A percentile compares a stretch with the other conserved stretches of the same genome.
Evolutionary conservation across 1,139 yeast genomes (phyloP).

Genomic region (Trichomonascaceae sp.): DNA sequence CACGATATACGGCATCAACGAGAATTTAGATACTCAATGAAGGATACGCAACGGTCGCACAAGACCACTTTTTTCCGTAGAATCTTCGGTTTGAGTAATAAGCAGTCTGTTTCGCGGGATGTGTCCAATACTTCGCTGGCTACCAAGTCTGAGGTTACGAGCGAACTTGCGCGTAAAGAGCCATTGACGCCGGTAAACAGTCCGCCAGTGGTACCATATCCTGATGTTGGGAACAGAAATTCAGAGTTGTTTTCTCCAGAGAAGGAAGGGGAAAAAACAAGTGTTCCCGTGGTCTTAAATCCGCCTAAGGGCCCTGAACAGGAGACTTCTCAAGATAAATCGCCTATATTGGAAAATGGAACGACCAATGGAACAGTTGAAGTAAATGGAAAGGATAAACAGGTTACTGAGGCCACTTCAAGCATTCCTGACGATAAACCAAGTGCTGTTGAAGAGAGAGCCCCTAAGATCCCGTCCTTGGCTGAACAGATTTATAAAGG

Average conservation of each 20-base stretch:
- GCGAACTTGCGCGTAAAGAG: not conserved
- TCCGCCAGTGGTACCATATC: not conserved
- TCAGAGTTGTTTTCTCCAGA: not conserved
- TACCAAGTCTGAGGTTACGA: not conserved
- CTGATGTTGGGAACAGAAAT: not conserved
- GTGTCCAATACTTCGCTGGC: not conserved
- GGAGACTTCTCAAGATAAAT: not conserved
- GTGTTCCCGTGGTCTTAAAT: not conserved
- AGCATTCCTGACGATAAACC: not conserved
- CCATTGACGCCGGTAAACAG: not conserved
- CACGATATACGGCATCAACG: not conserved
- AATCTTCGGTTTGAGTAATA: not conserved
- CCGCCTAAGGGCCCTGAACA: not conserved
- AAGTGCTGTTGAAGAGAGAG: not conserved
- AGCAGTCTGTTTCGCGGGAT: not conserved
- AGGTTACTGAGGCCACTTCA: not conserved
- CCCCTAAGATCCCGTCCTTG: not conserved
- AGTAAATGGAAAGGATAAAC: not conserved
- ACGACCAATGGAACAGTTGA: not conserved
- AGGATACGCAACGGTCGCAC: not conserved
- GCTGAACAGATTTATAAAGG: constrained; percentile 25
- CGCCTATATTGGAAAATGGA: not conserved
- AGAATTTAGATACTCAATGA: not conserved
- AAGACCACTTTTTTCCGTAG: not conserved
- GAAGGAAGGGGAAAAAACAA: not conserved